These are phyloP conservation scores for Fusarium udum DNA, from an alignment of 2,329 filamentous ascomycete genomes.

Conservation along the genomic window DNA sequence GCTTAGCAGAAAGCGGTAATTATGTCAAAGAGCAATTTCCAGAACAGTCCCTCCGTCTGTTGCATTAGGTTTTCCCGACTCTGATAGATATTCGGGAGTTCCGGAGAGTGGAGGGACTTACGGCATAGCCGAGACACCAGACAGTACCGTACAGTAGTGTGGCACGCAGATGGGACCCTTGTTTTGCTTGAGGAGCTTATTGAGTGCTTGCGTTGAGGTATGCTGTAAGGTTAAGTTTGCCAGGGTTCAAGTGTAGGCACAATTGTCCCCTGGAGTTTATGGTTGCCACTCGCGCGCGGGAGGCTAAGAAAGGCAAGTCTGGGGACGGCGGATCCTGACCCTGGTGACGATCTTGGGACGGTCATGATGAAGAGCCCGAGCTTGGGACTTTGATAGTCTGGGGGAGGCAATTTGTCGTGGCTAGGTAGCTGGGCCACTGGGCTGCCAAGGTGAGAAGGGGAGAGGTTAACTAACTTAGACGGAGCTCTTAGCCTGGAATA, in stretches of 20 bases:
- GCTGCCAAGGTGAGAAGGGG: not conserved
- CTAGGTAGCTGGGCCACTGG: not conserved
- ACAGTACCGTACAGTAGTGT: constrained; percentile 6
- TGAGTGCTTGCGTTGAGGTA: constrained; percentile 13
- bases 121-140: constrained; percentile 30
- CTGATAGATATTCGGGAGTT: constrained; percentile 16
- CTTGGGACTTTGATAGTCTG: constrained; percentile 3
- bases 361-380: constrained; percentile 4
- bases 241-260: constrained; percentile 9
- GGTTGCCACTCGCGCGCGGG: not conserved
- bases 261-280: not conserved
- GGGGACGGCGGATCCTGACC: constrained; percentile 18
- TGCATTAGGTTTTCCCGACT: not conserved
- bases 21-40: not conserved
- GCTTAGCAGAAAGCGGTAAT: not conserved
- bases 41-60: not conserved
- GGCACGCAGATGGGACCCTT: constrained; percentile 14
- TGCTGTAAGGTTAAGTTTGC: not conserved
- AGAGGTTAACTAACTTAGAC: not conserved
- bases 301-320: constrained; percentile 9
- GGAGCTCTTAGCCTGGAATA: not conserved
- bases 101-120: constrained; percentile 25
- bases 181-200: not conserved
- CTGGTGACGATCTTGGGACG: constrained; percentile 20
- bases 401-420: not conserved